Percentiles rank a stretch among this genome's conserved stretches.
These are phyloP conservation scores for Tuctoria greenei DNA, from an alignment of 176 grass and related monocot species.

Conservation along the genomic window DNA sequence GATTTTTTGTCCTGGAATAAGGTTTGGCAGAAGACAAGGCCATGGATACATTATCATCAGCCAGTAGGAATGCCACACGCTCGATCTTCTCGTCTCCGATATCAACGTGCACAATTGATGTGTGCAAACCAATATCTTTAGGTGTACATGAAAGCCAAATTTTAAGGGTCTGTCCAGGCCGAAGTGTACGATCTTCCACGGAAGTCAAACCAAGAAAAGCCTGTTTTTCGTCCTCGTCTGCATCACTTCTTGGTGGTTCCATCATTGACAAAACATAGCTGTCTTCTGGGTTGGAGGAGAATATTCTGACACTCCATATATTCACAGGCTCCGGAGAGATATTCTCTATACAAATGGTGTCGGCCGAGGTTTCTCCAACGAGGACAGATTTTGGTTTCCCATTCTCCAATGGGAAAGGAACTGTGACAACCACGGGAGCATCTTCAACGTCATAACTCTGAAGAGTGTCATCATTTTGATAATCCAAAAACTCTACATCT, in stretches of 20 bases:
- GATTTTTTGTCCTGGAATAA: slow-evolving; percentile 52
- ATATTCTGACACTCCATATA: slow-evolving; percentile 84
- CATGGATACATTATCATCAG: slow-evolving; percentile 73
- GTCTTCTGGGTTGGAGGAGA: slow-evolving; percentile 84
- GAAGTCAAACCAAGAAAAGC: slow-evolving; percentile 60
- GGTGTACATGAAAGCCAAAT: slow-evolving; percentile 92
- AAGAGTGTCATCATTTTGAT: slow-evolving; percentile 59
- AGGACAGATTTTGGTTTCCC: slow-evolving; percentile 75
- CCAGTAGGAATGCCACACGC: slow-evolving; percentile 76
- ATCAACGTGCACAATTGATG: slow-evolving; percentile 84
- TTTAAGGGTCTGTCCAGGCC: slow-evolving; percentile 66
- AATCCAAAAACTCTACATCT: slow-evolving; percentile 89
- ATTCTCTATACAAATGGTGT: slow-evolving; percentile 57
- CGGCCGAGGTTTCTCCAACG: slow-evolving; percentile 61
- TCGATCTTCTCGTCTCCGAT: slow-evolving; percentile 82
- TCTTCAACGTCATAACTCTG: slow-evolving; percentile 60
- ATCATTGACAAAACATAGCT: slow-evolving; percentile 79
- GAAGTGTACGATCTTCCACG: slow-evolving; percentile 72
- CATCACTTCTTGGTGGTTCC: slow-evolving; percentile 62
- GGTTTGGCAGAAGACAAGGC: slow-evolving; percentile 68
- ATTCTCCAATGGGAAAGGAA: slow-evolving; percentile 62
- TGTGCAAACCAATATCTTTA: slow-evolving; percentile 87
- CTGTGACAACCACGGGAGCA: slow-evolving; percentile 57
- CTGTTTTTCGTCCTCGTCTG: slow-evolving; percentile 44
- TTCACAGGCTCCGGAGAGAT: slow-evolving; percentile 60